These are phyloP conservation scores for Cicer cuneatum DNA, from an alignment of 306 rosid species.

Conservation along the genomic window DNA sequence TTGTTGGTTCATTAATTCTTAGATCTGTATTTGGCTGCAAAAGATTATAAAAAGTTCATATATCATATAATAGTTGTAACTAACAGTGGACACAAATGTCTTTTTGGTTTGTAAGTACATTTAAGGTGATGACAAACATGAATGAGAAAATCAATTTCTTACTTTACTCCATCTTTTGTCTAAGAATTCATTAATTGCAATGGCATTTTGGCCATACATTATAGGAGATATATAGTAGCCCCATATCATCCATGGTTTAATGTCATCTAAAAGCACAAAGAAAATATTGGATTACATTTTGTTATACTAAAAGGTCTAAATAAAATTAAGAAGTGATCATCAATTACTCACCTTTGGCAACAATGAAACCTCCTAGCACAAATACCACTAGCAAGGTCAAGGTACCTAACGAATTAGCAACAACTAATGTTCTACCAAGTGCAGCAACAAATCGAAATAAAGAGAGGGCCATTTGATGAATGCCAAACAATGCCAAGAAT, in stretches of 20 bases:
- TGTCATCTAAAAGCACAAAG: conserved; percentile 57
- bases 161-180: conserved; percentile 81
- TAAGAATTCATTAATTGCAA: conserved; percentile 77
- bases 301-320: background rate
- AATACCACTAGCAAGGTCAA: conserved; percentile 54
- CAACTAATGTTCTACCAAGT: conserved; percentile 59
- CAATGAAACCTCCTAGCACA: conserved; percentile 69
- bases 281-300: background rate
- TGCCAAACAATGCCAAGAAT: conserved; percentile 56
- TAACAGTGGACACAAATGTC: background rate
- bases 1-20: conserved; percentile 52
- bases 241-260: conserved; percentile 78
- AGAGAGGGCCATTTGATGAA: conserved; percentile 74
- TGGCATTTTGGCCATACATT: conserved; percentile 93
- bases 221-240: conserved; percentile 78
- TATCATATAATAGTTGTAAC: conserved; percentile 3
- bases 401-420: conserved; percentile 57
- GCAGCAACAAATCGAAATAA: conserved; percentile 68
- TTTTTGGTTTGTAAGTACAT: background rate
- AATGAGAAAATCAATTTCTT: conserved; percentile 33
- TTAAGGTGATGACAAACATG: conserved; percentile 12
- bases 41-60: background rate
- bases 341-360: conserved; percentile 53
- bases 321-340: conserved; percentile 21
- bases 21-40: conserved; percentile 64